Conservation (phyloP, 2,329 filamentous ascomycete species). For the Diaporthe ilicicola region DNA sequence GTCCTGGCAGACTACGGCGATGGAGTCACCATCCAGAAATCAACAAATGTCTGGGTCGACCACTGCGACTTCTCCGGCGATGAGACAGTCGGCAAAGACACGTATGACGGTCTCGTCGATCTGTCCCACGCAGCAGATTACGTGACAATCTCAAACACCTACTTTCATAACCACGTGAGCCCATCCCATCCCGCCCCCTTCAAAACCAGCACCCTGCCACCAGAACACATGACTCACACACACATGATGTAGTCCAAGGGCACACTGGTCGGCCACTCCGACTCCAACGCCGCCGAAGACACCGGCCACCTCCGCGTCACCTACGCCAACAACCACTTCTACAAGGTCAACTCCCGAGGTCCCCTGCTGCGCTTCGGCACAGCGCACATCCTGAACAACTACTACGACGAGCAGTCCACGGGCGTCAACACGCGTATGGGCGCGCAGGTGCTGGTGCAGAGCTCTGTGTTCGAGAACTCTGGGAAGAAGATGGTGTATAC, state of each 20-base stretch:
- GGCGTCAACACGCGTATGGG: conserved; percentile 25
- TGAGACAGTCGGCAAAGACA: conserved; percentile 61
- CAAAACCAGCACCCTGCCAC: too few relatives aligned
- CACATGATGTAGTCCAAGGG: conserved; percentile 55
- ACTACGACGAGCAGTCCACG: conserved; percentile 48
- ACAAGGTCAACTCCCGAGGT: conserved; percentile 53
- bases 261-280: conserved; percentile 68
- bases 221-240: background rate
- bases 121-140: conserved; percentile 63
- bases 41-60: conserved; percentile 60
- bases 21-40: conserved; percentile 46
- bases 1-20: conserved; percentile 49
- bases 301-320: conserved; percentile 55
- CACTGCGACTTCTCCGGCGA: conserved; percentile 62
- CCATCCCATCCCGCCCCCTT: background rate
- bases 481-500: conserved; percentile 5
- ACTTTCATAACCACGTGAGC: conserved; percentile 51
- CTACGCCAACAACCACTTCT: conserved; percentile 60
- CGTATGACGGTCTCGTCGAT: conserved; percentile 65
- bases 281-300: conserved; percentile 57
- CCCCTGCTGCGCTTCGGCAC: conserved; percentile 58
- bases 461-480: conserved; percentile 21
- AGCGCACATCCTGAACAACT: conserved; percentile 56
- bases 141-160: conserved; percentile 48
- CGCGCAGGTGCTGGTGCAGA: conserved; percentile 27